These are phyloP conservation scores for Tylopilus balloui DNA, from an alignment of 768 basidiomycete genomes.

Conservation along the genomic window DNA sequence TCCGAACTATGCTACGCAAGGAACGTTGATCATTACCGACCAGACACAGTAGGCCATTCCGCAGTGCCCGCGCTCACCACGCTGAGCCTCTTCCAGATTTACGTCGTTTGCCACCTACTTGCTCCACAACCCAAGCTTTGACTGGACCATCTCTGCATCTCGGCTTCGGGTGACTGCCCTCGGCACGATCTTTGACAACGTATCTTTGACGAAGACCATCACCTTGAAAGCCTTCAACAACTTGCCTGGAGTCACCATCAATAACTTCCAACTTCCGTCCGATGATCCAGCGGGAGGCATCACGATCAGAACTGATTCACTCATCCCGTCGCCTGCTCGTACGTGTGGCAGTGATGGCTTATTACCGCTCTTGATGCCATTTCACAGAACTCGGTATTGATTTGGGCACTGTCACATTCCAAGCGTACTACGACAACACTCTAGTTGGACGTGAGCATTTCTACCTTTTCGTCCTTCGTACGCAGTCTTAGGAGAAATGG, in stretches of 20 bases:
- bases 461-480: not conserved
- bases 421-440: constrained; percentile 52
- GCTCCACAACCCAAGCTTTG: constrained; percentile 59
- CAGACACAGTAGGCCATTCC: constrained; percentile 37
- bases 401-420: constrained; percentile 60
- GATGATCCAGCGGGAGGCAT: constrained; percentile 69
- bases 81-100: constrained; percentile 39
- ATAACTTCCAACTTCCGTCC: constrained; percentile 64
- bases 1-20: constrained; percentile 54
- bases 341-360: constrained; percentile 27
- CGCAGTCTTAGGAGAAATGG: not conserved
- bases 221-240: constrained; percentile 68
- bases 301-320: constrained; percentile 61
- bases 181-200: constrained; percentile 63
- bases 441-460: constrained; percentile 55
- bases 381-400: constrained; percentile 62
- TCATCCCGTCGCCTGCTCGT: constrained; percentile 65
- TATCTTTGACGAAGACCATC: constrained; percentile 55
- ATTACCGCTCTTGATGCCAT: constrained; percentile 11
- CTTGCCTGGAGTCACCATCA: constrained; percentile 65
- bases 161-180: constrained; percentile 60
- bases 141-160: constrained; percentile 67
- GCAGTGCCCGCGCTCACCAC: not conserved
- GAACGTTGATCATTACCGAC: constrained; percentile 53
- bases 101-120: constrained; percentile 62